Base-by-base conservation (phyloP, 1,284 basidiomycete species). In the Sporisorium reilianum region DNA sequence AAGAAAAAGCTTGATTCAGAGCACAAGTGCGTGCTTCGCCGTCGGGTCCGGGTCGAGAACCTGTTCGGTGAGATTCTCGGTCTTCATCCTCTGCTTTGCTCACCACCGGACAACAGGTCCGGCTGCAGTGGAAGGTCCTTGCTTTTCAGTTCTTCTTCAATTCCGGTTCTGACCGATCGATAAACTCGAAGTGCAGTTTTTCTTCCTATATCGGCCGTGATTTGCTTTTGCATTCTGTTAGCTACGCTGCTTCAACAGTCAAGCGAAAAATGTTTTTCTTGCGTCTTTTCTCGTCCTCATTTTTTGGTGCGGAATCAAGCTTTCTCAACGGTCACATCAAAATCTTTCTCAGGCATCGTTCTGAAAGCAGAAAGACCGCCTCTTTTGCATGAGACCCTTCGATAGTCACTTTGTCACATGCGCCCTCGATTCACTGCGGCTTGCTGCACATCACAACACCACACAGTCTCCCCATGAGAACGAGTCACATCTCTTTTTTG, bases 121-220 rank as follows among this genome's bases (percentile, higher is more conserved):
- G 38, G 38, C 9, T n/a, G 38, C 38, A 41, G n/a, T 38, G n/a
- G 20, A 20, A 41, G 20, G 20, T 41, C n/a, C 38, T 41, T 18
- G 8, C 36, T 6, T 3, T 34, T 38, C 16, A 14, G 5, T 18
- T 18, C n/a, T 23, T 38, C 38, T 7, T n/a, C 50, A 70, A 44
- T 64, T 53, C 69, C 69, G 69, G 59, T 66, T 72, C 64, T 72
- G 64, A 48, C 69, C 69, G 69, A 72, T 72, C 69, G 69, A 72
- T 72, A 63, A 63, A 6, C 20, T 34, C 49, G 11, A 34, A 14
- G 5, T 7, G 22, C 4, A 25, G 16, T 32, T 32, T 25, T 22
- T 20, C 9, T 23, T 32, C 20, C 14, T 30, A 25, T 30, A n/a
- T 22, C 30, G 30, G 40, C 41, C 42, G 38, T 41, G 30, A 44